Conservation (phyloP, 2,329 filamentous ascomycete genomes). For the Fusarium sp. region DNA sequence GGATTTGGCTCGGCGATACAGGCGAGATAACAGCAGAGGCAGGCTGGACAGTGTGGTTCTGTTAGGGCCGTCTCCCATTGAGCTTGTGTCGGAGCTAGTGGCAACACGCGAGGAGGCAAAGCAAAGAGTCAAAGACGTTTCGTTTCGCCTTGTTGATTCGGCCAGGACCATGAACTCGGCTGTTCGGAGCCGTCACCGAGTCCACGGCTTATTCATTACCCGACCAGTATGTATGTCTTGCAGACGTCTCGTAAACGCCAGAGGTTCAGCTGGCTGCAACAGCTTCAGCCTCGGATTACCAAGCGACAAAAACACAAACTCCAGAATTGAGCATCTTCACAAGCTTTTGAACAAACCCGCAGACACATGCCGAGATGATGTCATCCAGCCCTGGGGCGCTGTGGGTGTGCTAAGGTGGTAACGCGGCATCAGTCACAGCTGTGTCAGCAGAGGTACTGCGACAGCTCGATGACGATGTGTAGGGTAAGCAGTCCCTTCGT, state of each 20-base stretch:
- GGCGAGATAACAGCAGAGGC: background rate
- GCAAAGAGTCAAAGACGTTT: background rate
- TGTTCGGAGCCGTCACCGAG: background rate
- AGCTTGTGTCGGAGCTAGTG: conserved; percentile 1
- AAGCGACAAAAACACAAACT: too few species aligned
- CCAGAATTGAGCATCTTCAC: background rate
- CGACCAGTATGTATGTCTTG: background rate
- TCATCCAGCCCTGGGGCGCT: conserved; percentile 31
- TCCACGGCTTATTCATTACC: conserved; percentile 7
- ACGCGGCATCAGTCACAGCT: conserved; percentile 32
- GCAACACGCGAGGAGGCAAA: background rate
- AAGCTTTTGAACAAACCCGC: background rate
- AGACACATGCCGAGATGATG: conserved; percentile 31
- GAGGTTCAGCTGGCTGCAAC: background rate
- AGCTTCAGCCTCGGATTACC: background rate
- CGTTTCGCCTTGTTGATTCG: background rate
- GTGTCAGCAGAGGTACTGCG: conserved; percentile 20
- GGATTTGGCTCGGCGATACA: background rate
- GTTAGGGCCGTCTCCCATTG: background rate
- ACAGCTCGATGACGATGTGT: conserved; percentile 4
- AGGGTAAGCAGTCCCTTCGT: conserved; percentile 35
- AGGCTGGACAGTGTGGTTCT: background rate
- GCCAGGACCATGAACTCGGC: background rate
- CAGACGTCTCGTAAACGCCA: background rate
- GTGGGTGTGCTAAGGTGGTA: conserved; percentile 14